Evolutionary conservation across 73 alveolate genomes (phyloP).

Genomic region (Paramecium caudatum): DNA sequence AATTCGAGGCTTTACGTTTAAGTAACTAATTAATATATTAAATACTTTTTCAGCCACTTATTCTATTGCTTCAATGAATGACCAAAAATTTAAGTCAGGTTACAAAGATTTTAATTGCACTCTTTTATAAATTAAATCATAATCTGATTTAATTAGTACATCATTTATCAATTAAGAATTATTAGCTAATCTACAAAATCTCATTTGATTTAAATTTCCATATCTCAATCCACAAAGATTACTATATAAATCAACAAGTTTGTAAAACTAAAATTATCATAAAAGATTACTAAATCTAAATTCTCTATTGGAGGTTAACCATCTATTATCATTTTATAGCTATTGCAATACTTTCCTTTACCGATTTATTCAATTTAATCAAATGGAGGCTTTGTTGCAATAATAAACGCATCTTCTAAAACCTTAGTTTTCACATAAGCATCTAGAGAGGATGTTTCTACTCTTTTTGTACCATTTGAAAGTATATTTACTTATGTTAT

Average conservation of each 20-base stretch:
- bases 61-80: slow-evolving; percentile 74
- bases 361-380: slow-evolving; percentile 70
- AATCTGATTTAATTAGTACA: slow-evolving; percentile 72
- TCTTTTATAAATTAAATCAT: slow-evolving; percentile 75
- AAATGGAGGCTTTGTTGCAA: slow-evolving; percentile 70
- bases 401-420: slow-evolving; percentile 82
- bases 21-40: background rate
- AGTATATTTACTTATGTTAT: slow-evolving; percentile 75
- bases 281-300: slow-evolving; percentile 68
- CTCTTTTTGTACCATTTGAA: slow-evolving; percentile 77
- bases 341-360: slow-evolving; percentile 64
- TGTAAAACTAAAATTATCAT: background rate
- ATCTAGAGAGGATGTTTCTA: slow-evolving; percentile 78
- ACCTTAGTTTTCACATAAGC: slow-evolving; percentile 80
- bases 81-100: slow-evolving; percentile 47
- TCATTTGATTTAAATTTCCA: slow-evolving; percentile 65
- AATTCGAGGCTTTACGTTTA: slow-evolving; percentile 11
- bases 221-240: slow-evolving; percentile 72
- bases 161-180: slow-evolving; percentile 34
- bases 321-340: slow-evolving; percentile 69
- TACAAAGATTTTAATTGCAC: slow-evolving; percentile 31
- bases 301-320: slow-evolving; percentile 63
- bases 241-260: slow-evolving; percentile 67
- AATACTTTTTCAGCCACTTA: slow-evolving; percentile 65
- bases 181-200: slow-evolving; percentile 68